These are phyloP conservation scores for Lactarius sp. DNA, from an alignment of 768 basidiomycete genomes.

Conservation along the genomic window DNA sequence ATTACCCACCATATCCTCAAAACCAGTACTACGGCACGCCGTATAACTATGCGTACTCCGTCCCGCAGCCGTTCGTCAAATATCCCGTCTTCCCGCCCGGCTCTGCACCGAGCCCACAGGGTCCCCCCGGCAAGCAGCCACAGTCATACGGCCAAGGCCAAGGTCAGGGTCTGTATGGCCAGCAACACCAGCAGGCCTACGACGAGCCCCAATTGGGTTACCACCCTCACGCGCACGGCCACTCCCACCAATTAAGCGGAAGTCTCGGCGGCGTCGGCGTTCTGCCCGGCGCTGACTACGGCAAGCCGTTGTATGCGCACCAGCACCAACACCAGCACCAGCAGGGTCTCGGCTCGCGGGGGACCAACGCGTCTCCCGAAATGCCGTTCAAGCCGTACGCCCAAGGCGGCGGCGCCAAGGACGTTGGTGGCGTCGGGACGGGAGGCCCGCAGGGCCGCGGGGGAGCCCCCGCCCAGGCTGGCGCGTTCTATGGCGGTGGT, in stretches of 20 bases:
- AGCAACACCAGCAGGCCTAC: slow-evolving; percentile 51
- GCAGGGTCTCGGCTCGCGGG: slow-evolving; percentile 52
- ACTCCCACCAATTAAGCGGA: slow-evolving; percentile 32
- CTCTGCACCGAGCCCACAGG: slow-evolving; percentile 56
- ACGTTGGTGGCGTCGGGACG: slow-evolving; percentile 39
- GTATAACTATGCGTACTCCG: slow-evolving; percentile 52
- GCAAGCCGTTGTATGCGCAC: slow-evolving; percentile 47
- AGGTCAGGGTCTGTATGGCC: slow-evolving; percentile 59
- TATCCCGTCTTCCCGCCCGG: slow-evolving; percentile 70
- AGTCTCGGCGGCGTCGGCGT: slow-evolving; percentile 34
- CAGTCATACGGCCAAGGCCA: slow-evolving; percentile 52
- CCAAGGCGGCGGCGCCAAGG: slow-evolving; percentile 52
- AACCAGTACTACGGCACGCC: slow-evolving; percentile 73
- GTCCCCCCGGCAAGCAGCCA: slow-evolving; percentile 58
- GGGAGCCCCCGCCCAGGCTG: slow-evolving; percentile 43
- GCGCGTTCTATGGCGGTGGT: slow-evolving; percentile 42
- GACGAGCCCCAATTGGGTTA: slow-evolving; percentile 53
- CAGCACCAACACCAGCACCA: slow-evolving; percentile 62
- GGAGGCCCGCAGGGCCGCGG: slow-evolving; percentile 41
- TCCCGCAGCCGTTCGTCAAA: slow-evolving; percentile 69
- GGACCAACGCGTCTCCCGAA: slow-evolving; percentile 61
- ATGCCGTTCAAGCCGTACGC: slow-evolving; percentile 72
- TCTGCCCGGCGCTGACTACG: slow-evolving; percentile 33
- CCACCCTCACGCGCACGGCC: slow-evolving; percentile 49
- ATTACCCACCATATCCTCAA: slow-evolving; percentile 67